A percentile compares a stretch with the other conserved stretches of the same genome.
phyloP scores from a whole-genome alignment of 2,329 filamentous ascomycete species.

The Exophiala viscosa region DNA sequence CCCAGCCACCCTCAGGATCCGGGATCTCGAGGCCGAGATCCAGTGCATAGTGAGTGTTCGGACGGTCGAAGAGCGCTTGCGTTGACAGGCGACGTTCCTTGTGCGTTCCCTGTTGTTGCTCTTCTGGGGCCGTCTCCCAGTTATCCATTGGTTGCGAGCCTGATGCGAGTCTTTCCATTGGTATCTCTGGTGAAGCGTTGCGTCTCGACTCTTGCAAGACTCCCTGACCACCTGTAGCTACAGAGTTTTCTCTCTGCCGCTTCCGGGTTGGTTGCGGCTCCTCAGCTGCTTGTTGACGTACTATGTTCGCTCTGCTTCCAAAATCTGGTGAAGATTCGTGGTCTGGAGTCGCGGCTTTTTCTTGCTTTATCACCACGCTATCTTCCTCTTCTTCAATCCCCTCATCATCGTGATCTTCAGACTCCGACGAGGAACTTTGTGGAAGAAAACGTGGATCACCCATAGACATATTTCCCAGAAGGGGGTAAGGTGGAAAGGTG shows the following conservation, averaged over 20 bases:
- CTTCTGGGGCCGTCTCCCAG: conserved; percentile 18
- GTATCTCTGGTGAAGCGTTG: neutral
- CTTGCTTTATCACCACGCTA: neutral
- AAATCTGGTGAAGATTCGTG: neutral
- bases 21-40: conserved; percentile 25
- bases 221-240: no score
- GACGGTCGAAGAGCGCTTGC: conserved; percentile 17
- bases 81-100: conserved; percentile 5
- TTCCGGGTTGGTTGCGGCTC: no score
- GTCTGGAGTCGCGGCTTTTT: neutral
- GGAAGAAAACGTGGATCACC: no score
- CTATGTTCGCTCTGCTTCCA: no score
- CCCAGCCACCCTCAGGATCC: conserved; percentile 30
- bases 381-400: neutral
- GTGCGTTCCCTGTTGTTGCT: neutral
- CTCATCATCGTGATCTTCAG: conserved; percentile 5
- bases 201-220: neutral
- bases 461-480: neutral
- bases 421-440: neutral
- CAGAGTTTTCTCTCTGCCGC: no score
- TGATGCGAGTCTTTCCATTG: conserved; percentile 12
- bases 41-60: neutral
- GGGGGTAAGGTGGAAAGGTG: neutral
- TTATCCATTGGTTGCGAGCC: conserved; percentile 15
- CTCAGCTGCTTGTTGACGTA: no score